Base-by-base conservation (phyloP, 768 basidiomycete genomes). In the Kwoniella sp. region DNA sequence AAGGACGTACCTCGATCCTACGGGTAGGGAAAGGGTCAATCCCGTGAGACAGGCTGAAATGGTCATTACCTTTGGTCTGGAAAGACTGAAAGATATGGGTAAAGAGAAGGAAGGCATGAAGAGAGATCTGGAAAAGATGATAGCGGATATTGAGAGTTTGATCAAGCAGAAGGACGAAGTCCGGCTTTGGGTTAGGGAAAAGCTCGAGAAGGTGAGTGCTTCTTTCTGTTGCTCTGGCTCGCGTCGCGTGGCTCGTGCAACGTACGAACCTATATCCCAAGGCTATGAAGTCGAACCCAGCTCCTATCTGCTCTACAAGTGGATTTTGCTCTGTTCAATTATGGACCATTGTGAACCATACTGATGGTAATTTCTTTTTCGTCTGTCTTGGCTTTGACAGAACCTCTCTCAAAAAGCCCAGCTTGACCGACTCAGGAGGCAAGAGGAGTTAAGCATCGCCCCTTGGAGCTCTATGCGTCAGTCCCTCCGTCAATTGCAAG, bases 131-230 rank as follows among this genome's bases (percentile, higher is more conserved):
- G 60, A 67, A 13, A 46, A 37, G 3, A 53, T 67, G 65, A 62
- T 67, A 12, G 46, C 24, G 22, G 26, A 46, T n/a, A 64, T 70
- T 36, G 69, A 70, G 24, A 29, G 13, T 6, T 37, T 60, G 56
- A 67, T 70, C 44, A 67, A 59, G 51, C 56, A 55, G 44, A 70
- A 70, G 44, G 65, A 70, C 9, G 10, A 5, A 2, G 69, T 70
- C 5, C 50, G 65, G 22, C 19, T 8, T 12, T 70, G 69, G 69
- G 60, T 58, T 19, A 59, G 64, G 54, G 49, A 50, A 12, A 33
- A 40, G 17, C 24, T 69, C 10, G 65, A 69, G 29, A 33, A 40
- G 48, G 57, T 58, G 19, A 21, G 57, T 58, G 4, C 40, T 33
- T 33, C 33, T 33, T 33, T 15, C 49, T 6, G 17, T 44, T 44